Evolutionary conservation across 306 rosid genomes (phyloP), one percentile per base, ranked within the genome.

Genomic region (Lotus japonicus): DNA sequence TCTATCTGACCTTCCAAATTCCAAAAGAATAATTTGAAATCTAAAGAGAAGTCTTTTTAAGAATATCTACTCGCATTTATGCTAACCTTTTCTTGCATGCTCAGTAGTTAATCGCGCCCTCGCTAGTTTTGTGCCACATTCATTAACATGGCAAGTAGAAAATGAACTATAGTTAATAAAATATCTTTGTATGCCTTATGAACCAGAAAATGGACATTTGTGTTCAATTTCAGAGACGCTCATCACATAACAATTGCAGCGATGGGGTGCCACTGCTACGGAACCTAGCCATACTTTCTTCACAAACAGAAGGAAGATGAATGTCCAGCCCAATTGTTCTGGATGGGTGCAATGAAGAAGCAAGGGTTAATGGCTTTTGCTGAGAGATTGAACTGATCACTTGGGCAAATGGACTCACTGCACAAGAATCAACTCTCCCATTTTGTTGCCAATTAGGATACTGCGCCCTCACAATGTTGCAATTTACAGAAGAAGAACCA

Each of bases 201-300:
- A 59, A 56, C 43, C 50, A 44, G 58, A 73, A 73, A 31, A 11
- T 33, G 18, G 57, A 18, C 68, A 28, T 48, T 13, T 7, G 15
- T 33, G 46, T 38, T 67, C 45, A 21, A 10, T 52, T 76, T 70
- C 77, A 84, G 36, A 68, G 71, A 13, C 73, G 84, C 76, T 84
- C 88, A 18, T 81, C 77, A 74, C 90, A 83, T 59, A 84, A 84
- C 63, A 82, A 68, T 66, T 84, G 89, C 80, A 78, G 62, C 19
- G 90, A 84, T 49, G 81, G 56, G 51, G 83, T 63, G 54, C 61
- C 73, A 5, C 59, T 74, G 28, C 71, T 45, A 44, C 43, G 77
- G 74, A 80, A 76, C 62, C 83, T 80, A 23, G 80, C 86, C 42
- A 68, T 72, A 14, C 73, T 58, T 36, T 78, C 86, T 69, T 84